phyloP scores from a whole-genome alignment of 768 basidiomycete species.

The Floccularia luteovirens region DNA sequence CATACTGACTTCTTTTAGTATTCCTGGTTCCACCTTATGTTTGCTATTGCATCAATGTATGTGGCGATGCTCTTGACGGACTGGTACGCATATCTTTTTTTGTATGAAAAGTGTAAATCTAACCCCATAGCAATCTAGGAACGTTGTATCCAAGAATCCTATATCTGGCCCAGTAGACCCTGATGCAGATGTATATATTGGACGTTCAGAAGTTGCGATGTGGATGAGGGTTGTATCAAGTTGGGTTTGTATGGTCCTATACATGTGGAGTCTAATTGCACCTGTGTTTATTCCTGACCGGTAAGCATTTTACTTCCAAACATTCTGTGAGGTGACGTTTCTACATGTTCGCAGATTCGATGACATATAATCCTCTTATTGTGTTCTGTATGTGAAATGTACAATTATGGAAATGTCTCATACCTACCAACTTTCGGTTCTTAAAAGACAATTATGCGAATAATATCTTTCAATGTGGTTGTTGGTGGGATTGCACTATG shows the following conservation, averaged over 20 bases:
- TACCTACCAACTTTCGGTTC: too few relatives aligned
- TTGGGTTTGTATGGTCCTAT: conserved; percentile 87
- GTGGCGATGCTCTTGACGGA: conserved; percentile 95
- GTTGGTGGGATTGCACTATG: too few relatives aligned
- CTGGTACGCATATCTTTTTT: conserved; percentile 54
- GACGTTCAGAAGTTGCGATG: conserved; percentile 94
- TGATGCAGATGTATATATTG: conserved; percentile 82
- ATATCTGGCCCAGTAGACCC: conserved; percentile 38
- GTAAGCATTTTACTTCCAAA: conserved; percentile 30
- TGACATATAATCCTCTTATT: conserved; percentile 11
- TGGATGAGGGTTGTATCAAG: conserved; percentile 98
- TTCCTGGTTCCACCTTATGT: conserved; percentile 98
- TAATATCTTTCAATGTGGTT: too few relatives aligned
- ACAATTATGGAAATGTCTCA: too few relatives aligned
- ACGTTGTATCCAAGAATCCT: conserved; percentile 57
- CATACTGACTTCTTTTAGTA: conserved; percentile 46
- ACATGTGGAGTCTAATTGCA: conserved; percentile 82
- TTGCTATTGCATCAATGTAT: conserved; percentile 95
- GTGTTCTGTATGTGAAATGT: too few relatives aligned
- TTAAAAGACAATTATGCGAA: too few relatives aligned
- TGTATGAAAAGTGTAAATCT: conserved; percentile 1
- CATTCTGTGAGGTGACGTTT: neutral
- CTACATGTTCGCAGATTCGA: conserved; percentile 8
- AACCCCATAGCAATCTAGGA: conserved; percentile 34
- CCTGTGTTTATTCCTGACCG: conserved; percentile 89